Evolutionary conservation across 2,329 filamentous ascomycete genomes (phyloP).

Genomic region (Trichoderma aggressivum): DNA sequence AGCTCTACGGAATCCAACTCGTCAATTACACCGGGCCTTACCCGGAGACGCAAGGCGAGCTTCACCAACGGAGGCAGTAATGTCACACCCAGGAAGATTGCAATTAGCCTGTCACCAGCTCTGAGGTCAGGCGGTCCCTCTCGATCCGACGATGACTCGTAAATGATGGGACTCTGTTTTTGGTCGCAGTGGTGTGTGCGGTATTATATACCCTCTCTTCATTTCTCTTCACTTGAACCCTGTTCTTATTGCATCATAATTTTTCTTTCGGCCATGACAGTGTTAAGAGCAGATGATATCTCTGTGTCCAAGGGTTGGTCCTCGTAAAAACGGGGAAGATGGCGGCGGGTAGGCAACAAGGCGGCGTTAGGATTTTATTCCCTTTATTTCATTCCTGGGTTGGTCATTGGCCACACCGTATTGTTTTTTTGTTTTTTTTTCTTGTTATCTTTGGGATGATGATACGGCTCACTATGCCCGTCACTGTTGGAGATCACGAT

Average conservation of each 20-base stretch:
- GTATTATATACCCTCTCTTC: not conserved
- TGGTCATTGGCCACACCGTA: not conserved
- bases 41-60: slow-evolving; percentile 36
- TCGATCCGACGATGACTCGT: slow-evolving; percentile 41
- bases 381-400: not conserved
- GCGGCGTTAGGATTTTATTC: slow-evolving; percentile 7
- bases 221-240: not conserved
- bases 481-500: not conserved
- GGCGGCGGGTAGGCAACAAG: slow-evolving; percentile 10
- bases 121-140: slow-evolving; percentile 40
- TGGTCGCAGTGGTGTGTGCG: slow-evolving; percentile 19
- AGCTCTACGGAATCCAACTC: slow-evolving; percentile 46
- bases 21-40: slow-evolving; percentile 33
- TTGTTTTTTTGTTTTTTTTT: not conserved
- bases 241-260: slow-evolving; percentile 3
- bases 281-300: slow-evolving; percentile 2
- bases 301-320: slow-evolving; percentile 13
- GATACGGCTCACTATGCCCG: not conserved
- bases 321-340: not conserved
- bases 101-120: slow-evolving; percentile 53
- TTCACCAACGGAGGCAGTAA: slow-evolving; percentile 42
- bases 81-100: slow-evolving; percentile 51
- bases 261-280: not conserved
- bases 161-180: not conserved
- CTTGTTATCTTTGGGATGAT: not conserved